These are phyloP conservation scores for Xenoacremonium recifei DNA, from an alignment of 2,329 filamentous ascomycete species.

Conservation along the genomic window DNA sequence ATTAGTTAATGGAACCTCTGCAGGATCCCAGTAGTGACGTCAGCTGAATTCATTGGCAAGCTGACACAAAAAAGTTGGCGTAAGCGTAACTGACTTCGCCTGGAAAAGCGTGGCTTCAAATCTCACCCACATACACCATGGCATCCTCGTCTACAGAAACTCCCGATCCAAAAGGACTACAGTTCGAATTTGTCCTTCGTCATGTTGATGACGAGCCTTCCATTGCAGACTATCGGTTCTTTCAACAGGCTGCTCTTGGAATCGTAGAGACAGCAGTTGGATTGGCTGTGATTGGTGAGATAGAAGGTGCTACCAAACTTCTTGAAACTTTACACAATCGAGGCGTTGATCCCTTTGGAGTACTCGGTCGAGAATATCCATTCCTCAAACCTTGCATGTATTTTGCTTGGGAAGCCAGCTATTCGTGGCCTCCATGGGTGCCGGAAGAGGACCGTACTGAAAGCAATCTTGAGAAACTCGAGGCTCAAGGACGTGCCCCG, in stretches of 20 bases:
- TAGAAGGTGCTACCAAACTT: conserved; percentile 4
- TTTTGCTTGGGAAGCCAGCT: conserved; percentile 6
- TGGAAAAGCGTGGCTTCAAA: too few relatives aligned
- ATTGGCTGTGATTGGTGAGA: conserved; percentile 2
- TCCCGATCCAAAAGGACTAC: not conserved
- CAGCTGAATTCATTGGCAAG: too few relatives aligned
- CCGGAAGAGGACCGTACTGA: not conserved
- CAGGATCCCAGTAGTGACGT: too few relatives aligned
- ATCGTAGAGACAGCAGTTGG: conserved; percentile 4
- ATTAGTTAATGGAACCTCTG: too few relatives aligned
- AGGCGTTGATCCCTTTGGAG: not conserved
- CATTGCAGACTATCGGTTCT: conserved; percentile 3
- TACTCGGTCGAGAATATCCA: not conserved
- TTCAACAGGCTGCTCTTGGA: not conserved
- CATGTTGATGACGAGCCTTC: conserved; percentile 6
- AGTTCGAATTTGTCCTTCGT: conserved; percentile 5
- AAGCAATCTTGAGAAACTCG: not conserved
- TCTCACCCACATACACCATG: conserved; percentile 18
- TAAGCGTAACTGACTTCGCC: too few relatives aligned
- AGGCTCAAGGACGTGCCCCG: not conserved
- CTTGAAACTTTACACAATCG: conserved; percentile 2
- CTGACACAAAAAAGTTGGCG: too few relatives aligned
- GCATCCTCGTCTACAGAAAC: not conserved
- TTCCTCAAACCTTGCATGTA: conserved; percentile 6
- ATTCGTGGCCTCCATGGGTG: conserved; percentile 1